phyloP scores from a whole-genome alignment of 1,139 yeast species.

The Taphrina populina region DNA sequence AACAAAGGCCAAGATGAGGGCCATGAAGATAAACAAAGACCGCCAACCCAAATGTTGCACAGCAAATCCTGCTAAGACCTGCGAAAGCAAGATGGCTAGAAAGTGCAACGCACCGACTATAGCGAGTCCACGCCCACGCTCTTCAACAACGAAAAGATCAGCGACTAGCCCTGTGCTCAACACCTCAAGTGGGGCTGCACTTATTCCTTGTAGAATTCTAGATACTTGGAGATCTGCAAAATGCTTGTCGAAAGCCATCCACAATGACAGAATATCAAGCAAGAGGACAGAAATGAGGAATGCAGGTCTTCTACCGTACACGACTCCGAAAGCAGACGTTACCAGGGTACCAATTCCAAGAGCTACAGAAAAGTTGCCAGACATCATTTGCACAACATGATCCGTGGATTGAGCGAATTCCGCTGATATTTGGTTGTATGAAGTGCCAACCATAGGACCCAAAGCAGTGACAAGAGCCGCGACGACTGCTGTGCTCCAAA shows the following conservation, averaged over 20 bases:
- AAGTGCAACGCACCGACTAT: conserved; percentile 1
- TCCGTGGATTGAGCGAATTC: background rate
- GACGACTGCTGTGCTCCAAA: conserved; percentile 4
- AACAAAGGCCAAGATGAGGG: background rate
- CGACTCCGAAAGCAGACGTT: background rate
- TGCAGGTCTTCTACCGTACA: conserved; percentile 9
- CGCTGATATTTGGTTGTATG: background rate
- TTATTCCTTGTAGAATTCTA: conserved; percentile 4
- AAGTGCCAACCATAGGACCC: conserved; percentile 11
- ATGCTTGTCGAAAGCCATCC: background rate
- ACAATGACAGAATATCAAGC: background rate
- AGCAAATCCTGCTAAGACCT: conserved; percentile 1
- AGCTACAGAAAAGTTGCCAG: conserved; percentile 5
- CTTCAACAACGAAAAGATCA: conserved; percentile 6
- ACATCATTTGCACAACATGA: background rate
- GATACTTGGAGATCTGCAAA: background rate
- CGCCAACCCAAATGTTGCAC: conserved; percentile 15
- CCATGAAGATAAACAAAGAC: background rate
- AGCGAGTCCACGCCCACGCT: conserved; percentile 5
- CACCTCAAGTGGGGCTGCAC: background rate
- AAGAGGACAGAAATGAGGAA: background rate
- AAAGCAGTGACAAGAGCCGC: background rate
- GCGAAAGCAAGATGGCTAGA: background rate
- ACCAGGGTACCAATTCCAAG: conserved; percentile 9
- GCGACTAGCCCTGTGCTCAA: conserved; percentile 1